Base-by-base conservation (phyloP, 148 eudicot species). In the Amaranthus hypochondriacus region DNA sequence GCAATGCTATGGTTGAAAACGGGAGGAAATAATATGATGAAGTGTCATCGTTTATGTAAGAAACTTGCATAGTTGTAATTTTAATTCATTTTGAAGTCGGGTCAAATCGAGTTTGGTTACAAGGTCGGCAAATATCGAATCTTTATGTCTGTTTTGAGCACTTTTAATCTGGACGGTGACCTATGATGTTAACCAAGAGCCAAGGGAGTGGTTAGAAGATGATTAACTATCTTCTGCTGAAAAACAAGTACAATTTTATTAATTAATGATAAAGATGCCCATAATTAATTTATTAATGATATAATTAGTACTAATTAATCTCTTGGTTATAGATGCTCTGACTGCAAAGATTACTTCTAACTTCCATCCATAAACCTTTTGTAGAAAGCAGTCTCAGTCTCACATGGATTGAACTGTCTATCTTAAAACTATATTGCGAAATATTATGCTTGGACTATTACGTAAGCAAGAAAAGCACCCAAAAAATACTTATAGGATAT, bases 401-500 rank as follows among this genome's bases (percentile, higher is more conserved):
- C 62, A 56, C 63, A 58, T 56, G 63, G 63, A 47, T 64, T 39
- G 73, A 53, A 28, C 39, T 28, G 39, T 28, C 48, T 70, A 39
- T 56, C 44, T 18, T 15, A 55, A 69, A 70, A 28, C 39, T 28
- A 28, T 28, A 28, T 2, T 56, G 50, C 64, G 18, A 18, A 11
- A 5, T 43, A 56, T 71, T 71, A 43, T 57, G 53, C 9, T 44
- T 44, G 15, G 6, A 18, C 14, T 53, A 46, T 71, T 56, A 57
- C 73, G 73, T 46, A 71, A 71, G 56, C 63, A 46, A 57, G 28
- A 56, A 70, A 62, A 70, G 62, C 18, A 46, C 12, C 14, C 15
- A 14, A 8, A 56, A 47, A n/a, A 55, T 43, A n/a, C 44, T 68
- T 13, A n/a, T 11, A 44, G 64, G 63, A 57, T 71, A 71, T 71